A percentile compares a stretch with the other conserved stretches of the same genome.
Evolutionary conservation across 1,284 basidiomycete species (phyloP).

Genomic region (Ceratobasidium sp.): DNA sequence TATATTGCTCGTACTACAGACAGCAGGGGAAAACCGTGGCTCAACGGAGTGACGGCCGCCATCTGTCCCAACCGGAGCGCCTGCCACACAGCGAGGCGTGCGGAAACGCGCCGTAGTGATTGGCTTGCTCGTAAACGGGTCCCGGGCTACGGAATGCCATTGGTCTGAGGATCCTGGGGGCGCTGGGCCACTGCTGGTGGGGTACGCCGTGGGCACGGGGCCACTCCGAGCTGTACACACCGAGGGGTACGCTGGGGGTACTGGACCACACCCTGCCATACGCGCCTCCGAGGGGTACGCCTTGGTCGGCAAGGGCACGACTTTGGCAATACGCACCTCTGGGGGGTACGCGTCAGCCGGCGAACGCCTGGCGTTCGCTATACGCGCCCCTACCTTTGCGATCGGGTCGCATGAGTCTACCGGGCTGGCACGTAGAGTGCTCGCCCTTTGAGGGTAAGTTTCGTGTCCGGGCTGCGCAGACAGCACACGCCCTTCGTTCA

Average conservation of each 20-base stretch:
- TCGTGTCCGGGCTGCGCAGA: neutral
- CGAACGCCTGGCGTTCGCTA: too few species aligned
- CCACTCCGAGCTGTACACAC: neutral
- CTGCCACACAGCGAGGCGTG: too few species aligned
- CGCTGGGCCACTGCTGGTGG: neutral
- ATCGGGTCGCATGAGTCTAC: constrained; percentile 4
- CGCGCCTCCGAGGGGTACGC: constrained; percentile 2
- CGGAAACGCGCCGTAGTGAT: neutral
- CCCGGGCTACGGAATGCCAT: neutral
- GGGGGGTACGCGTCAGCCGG: neutral
- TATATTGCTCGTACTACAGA: neutral
- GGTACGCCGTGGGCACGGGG: neutral
- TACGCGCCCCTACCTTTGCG: neutral
- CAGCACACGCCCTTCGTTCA: neutral
- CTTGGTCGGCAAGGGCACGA: neutral
- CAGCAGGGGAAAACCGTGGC: neutral
- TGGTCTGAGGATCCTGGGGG: neutral
- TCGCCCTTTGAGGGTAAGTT: constrained; percentile 1
- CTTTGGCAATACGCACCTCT: neutral
- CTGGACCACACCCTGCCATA: neutral
- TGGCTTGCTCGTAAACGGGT: neutral
- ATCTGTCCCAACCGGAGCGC: too few species aligned
- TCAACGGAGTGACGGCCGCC: neutral
- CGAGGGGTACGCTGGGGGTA: constrained; percentile 14
- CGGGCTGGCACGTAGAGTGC: too few species aligned